Conservation (phyloP, 345 rosid genomes). For the Rubroshorea leprosula region DNA sequence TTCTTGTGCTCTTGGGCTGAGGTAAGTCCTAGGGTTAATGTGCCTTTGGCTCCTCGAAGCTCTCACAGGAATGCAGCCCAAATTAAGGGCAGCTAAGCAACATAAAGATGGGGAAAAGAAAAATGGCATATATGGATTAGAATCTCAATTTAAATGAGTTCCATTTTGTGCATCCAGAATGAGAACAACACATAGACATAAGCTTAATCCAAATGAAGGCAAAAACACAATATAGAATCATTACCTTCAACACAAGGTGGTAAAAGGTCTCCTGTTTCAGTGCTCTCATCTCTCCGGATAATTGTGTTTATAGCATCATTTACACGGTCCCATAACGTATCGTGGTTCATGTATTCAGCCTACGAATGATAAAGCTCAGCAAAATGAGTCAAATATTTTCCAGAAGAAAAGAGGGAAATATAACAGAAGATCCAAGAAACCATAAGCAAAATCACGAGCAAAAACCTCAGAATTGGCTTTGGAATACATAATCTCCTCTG, state of each 20-base stretch:
- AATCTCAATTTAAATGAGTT: not conserved
- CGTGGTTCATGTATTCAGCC: slow-evolving; percentile 73
- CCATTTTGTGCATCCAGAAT: slow-evolving; percentile 11
- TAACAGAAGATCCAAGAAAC: slow-evolving; percentile 15
- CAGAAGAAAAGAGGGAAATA: slow-evolving; percentile 10
- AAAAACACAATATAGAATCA: not conserved
- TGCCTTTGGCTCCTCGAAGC: slow-evolving; percentile 98
- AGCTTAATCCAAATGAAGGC: slow-evolving; percentile 15
- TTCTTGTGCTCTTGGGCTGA: slow-evolving; percentile 58
- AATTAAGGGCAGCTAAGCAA: slow-evolving; percentile 77
- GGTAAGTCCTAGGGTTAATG: slow-evolving; percentile 74
- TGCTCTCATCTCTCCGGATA: slow-evolving; percentile 81
- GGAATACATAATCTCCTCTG: slow-evolving; percentile 93
- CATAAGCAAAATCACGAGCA: slow-evolving; percentile 11
- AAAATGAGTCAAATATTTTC: not conserved
- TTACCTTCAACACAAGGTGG: slow-evolving; percentile 99
- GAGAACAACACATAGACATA: slow-evolving; percentile 8
- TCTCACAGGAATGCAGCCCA: slow-evolving; percentile 87
- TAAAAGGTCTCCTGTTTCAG: slow-evolving; percentile 77
- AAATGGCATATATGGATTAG: not conserved
- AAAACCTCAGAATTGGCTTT: slow-evolving; percentile 96
- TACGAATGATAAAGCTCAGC: slow-evolving; percentile 19
- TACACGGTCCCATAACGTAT: slow-evolving; percentile 83
- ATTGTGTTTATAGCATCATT: slow-evolving; percentile 89
- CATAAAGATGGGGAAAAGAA: not conserved